A percentile compares a stretch with the other conserved stretches of the same genome.
Conservation (phyloP, 345 rosid genomes). For the Dipteronia sinensis region DNA sequence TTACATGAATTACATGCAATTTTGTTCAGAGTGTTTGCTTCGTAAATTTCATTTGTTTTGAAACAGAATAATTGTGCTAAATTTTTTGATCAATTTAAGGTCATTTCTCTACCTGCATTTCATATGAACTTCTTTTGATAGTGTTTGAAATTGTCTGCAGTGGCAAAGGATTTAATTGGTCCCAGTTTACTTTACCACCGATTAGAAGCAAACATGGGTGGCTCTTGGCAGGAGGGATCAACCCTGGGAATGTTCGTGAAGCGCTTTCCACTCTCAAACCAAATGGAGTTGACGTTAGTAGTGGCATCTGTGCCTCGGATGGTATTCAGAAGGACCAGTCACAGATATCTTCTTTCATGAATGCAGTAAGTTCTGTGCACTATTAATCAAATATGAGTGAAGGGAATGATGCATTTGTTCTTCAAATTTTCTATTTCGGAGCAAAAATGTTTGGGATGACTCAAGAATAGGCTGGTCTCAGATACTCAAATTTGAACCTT, state of each 20-base stretch:
- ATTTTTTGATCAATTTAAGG: not conserved
- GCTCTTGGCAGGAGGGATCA: conserved; percentile 90
- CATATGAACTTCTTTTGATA: not conserved
- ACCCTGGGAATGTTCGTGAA: conserved; percentile 60
- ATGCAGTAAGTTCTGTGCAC: conserved; percentile 47
- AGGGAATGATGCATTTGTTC: not conserved
- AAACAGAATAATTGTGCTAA: not conserved
- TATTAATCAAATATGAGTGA: conserved; percentile 28
- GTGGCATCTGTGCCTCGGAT: conserved; percentile 74
- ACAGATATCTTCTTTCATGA: conserved; percentile 61
- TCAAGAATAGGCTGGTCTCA: not conserved
- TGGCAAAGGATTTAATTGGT: conserved; percentile 83
- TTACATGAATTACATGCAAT: not conserved
- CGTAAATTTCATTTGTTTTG: not conserved
- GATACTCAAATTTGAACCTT: not conserved
- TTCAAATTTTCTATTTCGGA: not conserved
- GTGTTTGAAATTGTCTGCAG: conserved; percentile 37
- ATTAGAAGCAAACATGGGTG: conserved; percentile 75
- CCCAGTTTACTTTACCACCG: conserved; percentile 63
- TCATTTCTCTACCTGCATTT: not conserved
- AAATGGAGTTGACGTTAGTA: conserved; percentile 81
- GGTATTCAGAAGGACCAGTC: conserved; percentile 67
- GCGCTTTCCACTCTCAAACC: conserved; percentile 67
- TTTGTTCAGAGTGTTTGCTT: not conserved
- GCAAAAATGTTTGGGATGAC: too few relatives aligned